Percentiles rank a stretch among this genome's conserved stretches.
Conservation (phyloP, 1,139 yeast species). For the Pneumocystis carinii region DNA sequence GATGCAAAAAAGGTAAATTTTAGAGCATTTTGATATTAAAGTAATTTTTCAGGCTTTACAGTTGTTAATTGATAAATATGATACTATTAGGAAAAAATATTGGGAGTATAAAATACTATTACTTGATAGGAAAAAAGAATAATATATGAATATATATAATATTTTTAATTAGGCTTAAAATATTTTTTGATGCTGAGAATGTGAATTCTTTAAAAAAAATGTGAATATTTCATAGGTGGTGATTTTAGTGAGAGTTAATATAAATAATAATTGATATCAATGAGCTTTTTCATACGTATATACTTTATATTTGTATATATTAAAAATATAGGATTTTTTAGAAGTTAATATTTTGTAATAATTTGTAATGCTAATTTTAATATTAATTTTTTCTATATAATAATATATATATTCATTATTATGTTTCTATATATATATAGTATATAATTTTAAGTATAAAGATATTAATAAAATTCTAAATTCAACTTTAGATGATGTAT, state of each 20-base stretch:
- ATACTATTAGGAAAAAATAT: neutral
- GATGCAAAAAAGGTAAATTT: neutral
- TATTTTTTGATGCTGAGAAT: neutral
- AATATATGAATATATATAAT: neutral
- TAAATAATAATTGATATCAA: no score
- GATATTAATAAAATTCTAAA: neutral
- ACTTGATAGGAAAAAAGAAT: neutral
- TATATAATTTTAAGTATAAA: neutral
- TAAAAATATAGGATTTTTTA: neutral
- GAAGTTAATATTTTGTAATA: neutral
- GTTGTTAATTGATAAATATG: neutral
- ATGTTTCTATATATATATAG: neutral
- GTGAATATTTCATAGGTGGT: neutral
- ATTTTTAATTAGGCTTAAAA: neutral
- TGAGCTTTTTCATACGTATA: no score
- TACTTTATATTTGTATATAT: neutral
- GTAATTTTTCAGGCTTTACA: neutral
- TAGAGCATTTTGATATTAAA: neutral
- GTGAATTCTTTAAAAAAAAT: neutral
- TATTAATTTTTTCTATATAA: neutral
- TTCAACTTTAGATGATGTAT: neutral
- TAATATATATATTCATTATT: neutral
- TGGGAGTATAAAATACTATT: neutral
- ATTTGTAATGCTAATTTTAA: neutral
- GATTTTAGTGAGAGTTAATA: no score